Conservation (phyloP, 2,329 filamentous ascomycete genomes). For the Ophiostoma quercus region DNA sequence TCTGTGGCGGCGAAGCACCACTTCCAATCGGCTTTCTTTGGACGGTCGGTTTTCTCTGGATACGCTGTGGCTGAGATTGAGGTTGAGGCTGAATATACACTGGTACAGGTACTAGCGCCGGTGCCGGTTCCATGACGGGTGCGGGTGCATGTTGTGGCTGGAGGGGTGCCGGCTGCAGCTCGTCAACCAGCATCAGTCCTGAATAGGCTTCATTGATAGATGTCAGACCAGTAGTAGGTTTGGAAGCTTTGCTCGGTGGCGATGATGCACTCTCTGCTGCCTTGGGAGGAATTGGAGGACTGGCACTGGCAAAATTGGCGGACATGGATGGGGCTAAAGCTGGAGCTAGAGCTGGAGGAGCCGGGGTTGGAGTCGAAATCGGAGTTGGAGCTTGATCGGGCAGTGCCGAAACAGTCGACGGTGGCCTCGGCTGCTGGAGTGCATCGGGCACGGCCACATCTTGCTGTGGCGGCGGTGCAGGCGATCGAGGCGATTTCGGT, state of each 20-base stretch:
- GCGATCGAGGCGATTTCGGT: conserved; percentile 14
- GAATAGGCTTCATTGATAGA: conserved; percentile 31
- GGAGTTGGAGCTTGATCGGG: not conserved
- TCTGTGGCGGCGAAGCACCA: conserved; percentile 5
- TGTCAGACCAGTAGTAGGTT: not conserved
- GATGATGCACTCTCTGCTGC: not conserved
- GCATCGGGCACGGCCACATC: not conserved
- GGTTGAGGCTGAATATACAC: not conserved
- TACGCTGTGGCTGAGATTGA: conserved; percentile 9
- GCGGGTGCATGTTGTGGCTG: not conserved
- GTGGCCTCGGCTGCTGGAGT: not conserved
- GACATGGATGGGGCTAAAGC: conserved; percentile 5
- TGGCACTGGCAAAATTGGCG: conserved; percentile 12
- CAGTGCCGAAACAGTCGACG: not conserved
- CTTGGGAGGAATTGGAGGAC: not conserved
- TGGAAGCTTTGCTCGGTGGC: not conserved
- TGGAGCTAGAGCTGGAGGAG: not conserved
- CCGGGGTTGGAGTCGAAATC: not conserved
- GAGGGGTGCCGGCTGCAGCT: conserved; percentile 11
- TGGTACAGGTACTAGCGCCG: not conserved
- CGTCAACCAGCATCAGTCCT: conserved; percentile 32
- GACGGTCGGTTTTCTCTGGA: conserved; percentile 21
- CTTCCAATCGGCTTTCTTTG: conserved; percentile 15
- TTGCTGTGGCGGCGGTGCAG: not conserved
- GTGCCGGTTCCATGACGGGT: not conserved